Evolutionary conservation across 257 asterid species (phyloP), one percentile per base, ranked within the genome.

Genomic region (Nicotiana obtusifolia): DNA sequence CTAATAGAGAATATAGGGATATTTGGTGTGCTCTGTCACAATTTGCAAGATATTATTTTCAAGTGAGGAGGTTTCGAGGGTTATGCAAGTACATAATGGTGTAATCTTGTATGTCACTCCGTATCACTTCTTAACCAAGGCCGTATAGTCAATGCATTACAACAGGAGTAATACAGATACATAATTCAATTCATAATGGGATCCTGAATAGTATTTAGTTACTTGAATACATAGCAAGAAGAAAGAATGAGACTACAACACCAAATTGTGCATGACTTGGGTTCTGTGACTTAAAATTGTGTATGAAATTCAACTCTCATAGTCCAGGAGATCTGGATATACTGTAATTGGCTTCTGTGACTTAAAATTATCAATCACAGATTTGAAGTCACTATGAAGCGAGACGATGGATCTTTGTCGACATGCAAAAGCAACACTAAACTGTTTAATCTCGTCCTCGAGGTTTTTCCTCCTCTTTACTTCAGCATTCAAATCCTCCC

Each of bases 301-400:
- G 49, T 8, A 41, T 69, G 47, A 47, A 73, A 78, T 16, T 37
- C 20, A 17, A 66, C 61, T 44, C 80, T 90, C 89, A 89, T 44
- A 81, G 88, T 87, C 93, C 93, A 90, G 77, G 91, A 91, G 93
- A 81, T 82, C 89, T 91, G 98, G 95, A 87, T 85, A 87, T 85
- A 85, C 19, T 82, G 92, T 77, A 88, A 86, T 84, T 13, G 84
- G 90, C 86, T 83, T 88, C 85, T 88, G 88, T 13, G 82, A 85
- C 90, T 91, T 96, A 82, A 89, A 78, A 62, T 76, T 89, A 81
- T 88, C 98, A 31, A 93, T 75, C 28, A 89, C 71, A 47, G 93
- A 85, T 82, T 91, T 90, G 83, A 94, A 89, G 68, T 93, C 97
- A 53, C 82, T 84, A 76, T 90, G 91, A 66, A 93, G 89, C 14